Percentiles rank a stretch among this genome's conserved stretches.
Conservation (phyloP, 345 rosid genomes). For the Microthlaspi erraticum region DNA sequence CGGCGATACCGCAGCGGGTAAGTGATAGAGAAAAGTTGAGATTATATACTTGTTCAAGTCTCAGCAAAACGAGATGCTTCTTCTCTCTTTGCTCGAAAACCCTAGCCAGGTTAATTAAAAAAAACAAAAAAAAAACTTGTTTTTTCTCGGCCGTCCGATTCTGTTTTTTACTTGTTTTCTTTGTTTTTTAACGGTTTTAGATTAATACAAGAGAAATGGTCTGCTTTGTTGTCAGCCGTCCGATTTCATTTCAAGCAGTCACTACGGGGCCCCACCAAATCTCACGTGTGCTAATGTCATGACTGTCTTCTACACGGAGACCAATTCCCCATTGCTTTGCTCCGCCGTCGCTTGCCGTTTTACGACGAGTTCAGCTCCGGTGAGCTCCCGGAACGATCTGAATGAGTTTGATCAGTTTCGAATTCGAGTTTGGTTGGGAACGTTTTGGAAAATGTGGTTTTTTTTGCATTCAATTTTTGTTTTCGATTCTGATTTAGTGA, state of each 20-base stretch:
- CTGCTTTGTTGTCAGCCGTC: conserved; percentile 17
- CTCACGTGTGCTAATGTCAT: conserved; percentile 44
- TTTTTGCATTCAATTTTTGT: background rate
- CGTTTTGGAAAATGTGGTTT: background rate
- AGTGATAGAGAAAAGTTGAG: conserved; percentile 39
- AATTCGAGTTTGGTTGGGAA: background rate
- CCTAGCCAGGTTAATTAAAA: conserved; percentile 31
- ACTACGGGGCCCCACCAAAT: background rate
- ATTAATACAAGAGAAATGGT: background rate
- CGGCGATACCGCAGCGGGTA: conserved; percentile 49
- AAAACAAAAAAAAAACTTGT: background rate
- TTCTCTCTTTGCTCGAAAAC: conserved; percentile 33
- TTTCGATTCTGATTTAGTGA: too few relatives aligned
- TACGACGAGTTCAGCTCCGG: background rate
- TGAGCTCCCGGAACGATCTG: background rate
- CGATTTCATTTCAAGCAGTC: background rate
- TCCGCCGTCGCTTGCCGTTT: conserved; percentile 14
- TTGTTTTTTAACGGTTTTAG: background rate
- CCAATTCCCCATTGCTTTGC: conserved; percentile 13
- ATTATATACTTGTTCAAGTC: conserved; percentile 41
- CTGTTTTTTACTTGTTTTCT: background rate
- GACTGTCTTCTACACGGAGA: background rate
- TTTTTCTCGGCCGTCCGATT: conserved; percentile 28
- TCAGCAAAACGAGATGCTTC: conserved; percentile 1
- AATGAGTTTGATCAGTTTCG: background rate